phyloP scores from a whole-genome alignment of 495 filamentous ascomycete genomes.

The Rhypophila decipiens region DNA sequence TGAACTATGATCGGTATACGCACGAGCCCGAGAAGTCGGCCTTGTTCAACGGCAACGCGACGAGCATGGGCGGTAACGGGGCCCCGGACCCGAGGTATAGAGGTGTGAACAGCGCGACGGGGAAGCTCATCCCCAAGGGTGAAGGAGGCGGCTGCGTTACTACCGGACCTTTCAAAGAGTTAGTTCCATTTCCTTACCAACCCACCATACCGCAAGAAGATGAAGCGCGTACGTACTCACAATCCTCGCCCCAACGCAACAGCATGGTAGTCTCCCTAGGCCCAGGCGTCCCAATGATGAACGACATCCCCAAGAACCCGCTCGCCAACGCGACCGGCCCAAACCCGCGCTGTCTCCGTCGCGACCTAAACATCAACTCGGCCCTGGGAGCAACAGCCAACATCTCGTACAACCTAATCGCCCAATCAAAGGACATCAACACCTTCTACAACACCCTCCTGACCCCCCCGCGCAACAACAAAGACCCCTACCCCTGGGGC shows the following conservation, averaged over 20 bases:
- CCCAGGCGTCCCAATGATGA: not conserved
- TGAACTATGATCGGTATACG: constrained; percentile 39
- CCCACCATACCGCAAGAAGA: not conserved
- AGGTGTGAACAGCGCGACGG: constrained; percentile 9
- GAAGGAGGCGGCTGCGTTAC: constrained; percentile 55
- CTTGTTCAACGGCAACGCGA: constrained; percentile 36
- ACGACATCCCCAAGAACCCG: constrained; percentile 19
- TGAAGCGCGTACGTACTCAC: not conserved
- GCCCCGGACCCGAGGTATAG: constrained; percentile 5
- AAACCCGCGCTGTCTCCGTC: constrained; percentile 60
- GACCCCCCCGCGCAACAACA: constrained; percentile 15
- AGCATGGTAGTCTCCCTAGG: constrained; percentile 19
- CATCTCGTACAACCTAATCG: constrained; percentile 31
- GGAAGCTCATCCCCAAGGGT: constrained; percentile 37
- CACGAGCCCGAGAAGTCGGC: constrained; percentile 30
- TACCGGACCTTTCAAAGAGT: constrained; percentile 48
- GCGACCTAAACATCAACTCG: constrained; percentile 53
- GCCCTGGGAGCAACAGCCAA: constrained; percentile 35
- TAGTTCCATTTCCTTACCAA: constrained; percentile 1
- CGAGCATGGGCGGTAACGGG: constrained; percentile 36
- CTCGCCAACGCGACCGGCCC: constrained; percentile 27
- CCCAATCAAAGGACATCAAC: constrained; percentile 36
- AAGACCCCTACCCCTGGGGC: constrained; percentile 6
- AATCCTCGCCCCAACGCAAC: constrained; percentile 18
- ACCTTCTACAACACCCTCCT: constrained; percentile 40